Base-by-base conservation (phyloP, 2,329 filamentous ascomycete species). In the Colletotrichum cordylinicola region DNA sequence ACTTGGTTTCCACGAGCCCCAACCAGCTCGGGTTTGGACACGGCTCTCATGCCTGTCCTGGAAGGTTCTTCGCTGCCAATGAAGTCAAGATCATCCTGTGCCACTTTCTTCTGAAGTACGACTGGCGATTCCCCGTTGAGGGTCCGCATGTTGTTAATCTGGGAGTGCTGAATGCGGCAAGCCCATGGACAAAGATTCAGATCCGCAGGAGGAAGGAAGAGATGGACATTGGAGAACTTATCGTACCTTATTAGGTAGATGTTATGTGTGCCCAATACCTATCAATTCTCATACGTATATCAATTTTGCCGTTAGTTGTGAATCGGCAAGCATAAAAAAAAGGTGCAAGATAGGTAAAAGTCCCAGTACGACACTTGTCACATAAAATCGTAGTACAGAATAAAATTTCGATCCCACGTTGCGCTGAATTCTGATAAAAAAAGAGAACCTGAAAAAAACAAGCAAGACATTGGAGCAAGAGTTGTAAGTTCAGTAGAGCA, bases 291-390 rank as follows among this genome's bases (percentile, higher is more conserved):
- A 1, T 10, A 43, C 8, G 18, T 43, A 4, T 16, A 6, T 5
- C 16, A 18, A 2, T 6, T 6, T 43, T 16, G 37, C 37, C 5
- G 9, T 43, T 8, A 9, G 9, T 43, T 10, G 16, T 43, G 4
- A 18, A 43, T 1, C 8, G 0, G 37, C 16, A 18, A 18, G 0
- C 8, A 18, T 9, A 9, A 8, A 9, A 18, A 0, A n/a, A n/a
- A n/a, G n/a, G n/a, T n/a, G n/a, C 16, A 15, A 39, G 8, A 39
- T 2, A 0, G 8, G 37, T 0, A 18, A 39, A 3, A 18, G 37
- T 2, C 1, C 4, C 0, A 4, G 37, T 18, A 18, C 16, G 16
- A 0, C 9, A 39, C 29, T 31, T 9, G 15, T 39, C 16, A 39
- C 4, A 18, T 8, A 4, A n/a, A 43, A 10, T 39, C 8, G 3